Evolutionary conservation across 2,329 filamentous ascomycete species (phyloP), one percentile per base, ranked within the genome.

Genomic region (Colletotrichum orbiculare): DNA sequence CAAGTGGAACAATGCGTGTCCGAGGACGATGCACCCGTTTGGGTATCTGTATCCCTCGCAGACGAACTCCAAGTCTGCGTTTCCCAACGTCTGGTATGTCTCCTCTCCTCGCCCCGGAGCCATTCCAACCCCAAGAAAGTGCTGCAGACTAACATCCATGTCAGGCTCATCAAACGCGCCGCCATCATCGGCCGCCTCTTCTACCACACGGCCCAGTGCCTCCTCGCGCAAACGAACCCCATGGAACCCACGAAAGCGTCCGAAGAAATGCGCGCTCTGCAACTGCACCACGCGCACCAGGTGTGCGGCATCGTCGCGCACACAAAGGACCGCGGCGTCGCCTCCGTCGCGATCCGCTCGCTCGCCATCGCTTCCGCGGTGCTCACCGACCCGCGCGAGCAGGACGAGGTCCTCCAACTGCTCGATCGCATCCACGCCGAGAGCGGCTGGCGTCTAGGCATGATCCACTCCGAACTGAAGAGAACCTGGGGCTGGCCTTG

Each of bases 241-340:
- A 76, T 91, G 55, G 83, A 89, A 42, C 81, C 86, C 10, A 80
- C 84, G 8, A 83, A 87, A 42, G 81, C 82, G 15, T 83, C 84
- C 2, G 81, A 87, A 4, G 90, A 93, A 65, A 92, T 95, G 87
- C 86, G 85, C 50, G 82, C 85, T 5, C 84, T 91, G 72, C 89
- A 91, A 70, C 82, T 90, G 53, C 87, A 88, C 67, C 93, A 97
- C 73, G 91, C 93, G 0, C 90, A 91, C 69, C 90, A 94, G 74
- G 90, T 97, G 33, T 97, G 94, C 73, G 95, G 95, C 12, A 96
- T 98, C 67, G 89, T 92, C 33, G 92, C 93, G 2, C 93, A 97
- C 73, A 89, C 91, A 55, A 92, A 94, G 71, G 93, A 97, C 73
- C 85, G 87, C 34, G 92, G 92, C 35, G 88, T 97, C 38, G 89